phyloP scores from a whole-genome alignment of 2,329 filamentous ascomycete genomes.

The Torrubiellomyces zombiae region DNA sequence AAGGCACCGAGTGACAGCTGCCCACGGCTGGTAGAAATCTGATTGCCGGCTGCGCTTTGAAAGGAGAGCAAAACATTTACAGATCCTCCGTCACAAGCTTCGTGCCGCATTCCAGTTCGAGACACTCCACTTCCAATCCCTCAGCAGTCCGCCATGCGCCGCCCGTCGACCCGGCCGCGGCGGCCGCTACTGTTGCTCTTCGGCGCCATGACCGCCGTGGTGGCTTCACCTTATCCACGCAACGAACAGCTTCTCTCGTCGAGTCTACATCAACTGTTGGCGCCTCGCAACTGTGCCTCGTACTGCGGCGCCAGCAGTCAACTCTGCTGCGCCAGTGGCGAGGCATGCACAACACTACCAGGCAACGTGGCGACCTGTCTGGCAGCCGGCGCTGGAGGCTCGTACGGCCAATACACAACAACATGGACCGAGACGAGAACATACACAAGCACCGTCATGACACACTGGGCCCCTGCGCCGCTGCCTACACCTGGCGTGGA shows the following conservation, averaged over 20 bases:
- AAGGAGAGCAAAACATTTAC: not conserved
- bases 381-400: conserved; percentile 15
- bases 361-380: conserved; percentile 33
- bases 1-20: too few species aligned
- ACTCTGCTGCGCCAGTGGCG: conserved; percentile 33
- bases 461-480: conserved; percentile 27
- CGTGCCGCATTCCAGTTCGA: too few species aligned
- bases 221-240: conserved; percentile 32
- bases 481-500: conserved; percentile 24
- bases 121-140: too few species aligned
- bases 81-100: conserved; percentile 2
- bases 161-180: conserved; percentile 3
- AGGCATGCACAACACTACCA: conserved; percentile 33
- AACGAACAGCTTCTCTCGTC: conserved; percentile 33
- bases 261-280: too few species aligned
- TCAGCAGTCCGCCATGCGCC: conserved; percentile 3
- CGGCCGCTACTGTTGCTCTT: conserved; percentile 20
- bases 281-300: conserved; percentile 29
- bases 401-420: conserved; percentile 27
- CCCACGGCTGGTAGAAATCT: too few species aligned
- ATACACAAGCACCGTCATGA: conserved; percentile 41
- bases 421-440: conserved; percentile 46
- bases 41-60: too few species aligned
- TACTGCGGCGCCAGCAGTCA: conserved; percentile 39
- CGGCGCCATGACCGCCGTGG: conserved; percentile 13